phyloP scores from a whole-genome alignment of 176 grass and related monocot genomes.

The Hsuehochloa calcarea region DNA sequence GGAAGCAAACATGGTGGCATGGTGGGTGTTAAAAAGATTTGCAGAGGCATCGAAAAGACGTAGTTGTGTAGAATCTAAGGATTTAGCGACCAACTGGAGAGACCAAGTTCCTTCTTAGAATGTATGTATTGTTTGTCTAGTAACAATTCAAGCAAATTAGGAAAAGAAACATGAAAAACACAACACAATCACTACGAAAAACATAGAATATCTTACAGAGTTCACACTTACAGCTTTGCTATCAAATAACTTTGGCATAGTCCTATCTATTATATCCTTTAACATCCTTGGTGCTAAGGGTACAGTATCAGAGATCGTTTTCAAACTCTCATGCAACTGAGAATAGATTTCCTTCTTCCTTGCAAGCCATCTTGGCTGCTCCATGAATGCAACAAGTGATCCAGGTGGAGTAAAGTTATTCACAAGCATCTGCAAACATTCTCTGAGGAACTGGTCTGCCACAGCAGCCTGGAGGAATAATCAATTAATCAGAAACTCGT shows the following conservation, averaged over 20 bases:
- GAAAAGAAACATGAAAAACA: not conserved
- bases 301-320: slow-evolving; percentile 38
- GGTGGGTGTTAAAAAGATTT: not conserved
- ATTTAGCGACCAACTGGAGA: not conserved
- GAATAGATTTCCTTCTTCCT: slow-evolving; percentile 44
- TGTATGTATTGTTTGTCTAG: not conserved
- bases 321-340: slow-evolving; percentile 36
- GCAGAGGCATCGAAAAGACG: not conserved
- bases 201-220: not conserved
- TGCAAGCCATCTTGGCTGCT: slow-evolving; percentile 13
- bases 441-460: slow-evolving; percentile 49
- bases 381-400: not conserved
- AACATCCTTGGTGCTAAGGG: slow-evolving; percentile 51
- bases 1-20: no score
- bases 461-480: slow-evolving; percentile 40
- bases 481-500: slow-evolving; percentile 14
- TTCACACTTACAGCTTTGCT: slow-evolving; percentile 46
- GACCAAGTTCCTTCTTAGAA: not conserved
- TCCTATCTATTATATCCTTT: slow-evolving; percentile 57
- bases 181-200: not conserved
- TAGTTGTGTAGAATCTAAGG: not conserved
- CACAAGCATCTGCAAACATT: slow-evolving; percentile 58
- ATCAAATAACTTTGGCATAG: slow-evolving; percentile 49
- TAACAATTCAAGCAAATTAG: not conserved
- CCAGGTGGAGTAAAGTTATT: slow-evolving; percentile 48